Percentiles rank a stretch among this genome's conserved stretches.
phyloP scores from a whole-genome alignment of 2,329 filamentous ascomycete genomes.

The Trichoderma simmonsii region DNA sequence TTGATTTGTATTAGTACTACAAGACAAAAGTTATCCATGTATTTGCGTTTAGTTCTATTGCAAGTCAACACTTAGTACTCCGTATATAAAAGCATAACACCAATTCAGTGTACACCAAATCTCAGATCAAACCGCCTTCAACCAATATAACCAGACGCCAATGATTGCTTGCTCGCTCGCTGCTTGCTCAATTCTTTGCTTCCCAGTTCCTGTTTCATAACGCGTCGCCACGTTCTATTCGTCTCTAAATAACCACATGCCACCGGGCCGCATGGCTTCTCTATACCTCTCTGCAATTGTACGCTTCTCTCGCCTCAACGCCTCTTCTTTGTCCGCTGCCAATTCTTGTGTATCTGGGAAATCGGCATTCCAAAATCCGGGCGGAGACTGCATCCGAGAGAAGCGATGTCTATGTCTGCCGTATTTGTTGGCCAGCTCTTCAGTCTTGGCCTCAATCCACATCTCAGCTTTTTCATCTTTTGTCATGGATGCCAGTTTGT shows the following conservation, averaged over 20 bases:
- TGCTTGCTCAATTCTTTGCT: neutral
- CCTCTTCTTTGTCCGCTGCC: slow-evolving; percentile 61
- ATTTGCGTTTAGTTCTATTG: neutral
- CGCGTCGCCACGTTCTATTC: slow-evolving; percentile 47
- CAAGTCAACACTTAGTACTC: neutral
- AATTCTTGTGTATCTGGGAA: slow-evolving; percentile 87
- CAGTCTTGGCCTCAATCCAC: slow-evolving; percentile 72
- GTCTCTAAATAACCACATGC: slow-evolving; percentile 78
- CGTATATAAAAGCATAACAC: neutral
- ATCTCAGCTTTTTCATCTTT: slow-evolving; percentile 60
- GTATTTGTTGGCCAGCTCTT: slow-evolving; percentile 68
- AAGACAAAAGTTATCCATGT: neutral
- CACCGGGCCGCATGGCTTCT: slow-evolving; percentile 75
- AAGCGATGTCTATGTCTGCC: slow-evolving; percentile 77
- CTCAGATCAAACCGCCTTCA: neutral
- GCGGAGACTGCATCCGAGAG: slow-evolving; percentile 68
- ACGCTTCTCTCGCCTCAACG: slow-evolving; percentile 59
- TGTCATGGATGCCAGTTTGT: slow-evolving; percentile 57
- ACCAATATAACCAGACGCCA: neutral
- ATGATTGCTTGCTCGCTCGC: neutral
- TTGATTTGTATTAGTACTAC: neutral
- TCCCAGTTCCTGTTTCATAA: neutral
- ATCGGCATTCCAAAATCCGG: slow-evolving; percentile 86
- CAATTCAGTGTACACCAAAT: neutral
- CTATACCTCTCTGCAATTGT: slow-evolving; percentile 70